Evolutionary conservation across 1,284 basidiomycete species (phyloP), one percentile per base, ranked within the genome.

Genomic region (Papiliotrema terrestris): DNA sequence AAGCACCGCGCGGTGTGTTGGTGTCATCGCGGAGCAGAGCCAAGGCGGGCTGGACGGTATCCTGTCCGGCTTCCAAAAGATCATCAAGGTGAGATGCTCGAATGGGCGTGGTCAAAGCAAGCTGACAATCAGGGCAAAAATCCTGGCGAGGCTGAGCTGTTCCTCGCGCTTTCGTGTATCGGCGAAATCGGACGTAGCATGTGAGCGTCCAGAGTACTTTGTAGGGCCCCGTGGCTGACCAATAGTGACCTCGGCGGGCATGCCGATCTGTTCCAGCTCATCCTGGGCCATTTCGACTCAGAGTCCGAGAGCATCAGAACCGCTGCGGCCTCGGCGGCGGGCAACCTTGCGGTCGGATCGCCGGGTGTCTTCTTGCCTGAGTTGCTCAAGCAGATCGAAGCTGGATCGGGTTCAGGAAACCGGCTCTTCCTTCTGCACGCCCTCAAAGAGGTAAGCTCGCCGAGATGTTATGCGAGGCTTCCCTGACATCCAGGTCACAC

Each of bases 301-400:
- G 83, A 87, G 35, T 85, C 87, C 60, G 95, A 96, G 70, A 89
- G 93, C 50, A 81, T 92, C 22, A 82, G 90, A 45, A 84, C 87
- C 45, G 89, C 92, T 41, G 92, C 93, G 43, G 89, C 93, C 0
- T 95, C 95, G 67, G 90, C 93, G 45, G 89, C 90, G 39, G 91
- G 90, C 86, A 98, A 96, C 72, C 90, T 99, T 60, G 88, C 94
- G 6, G 91, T 96, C 35, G 94, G 94, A 2, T 91, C 91, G 57
- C 80, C 93, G 15, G 83, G 86, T 17, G 82, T 86, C 58, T 94
- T 92, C 81, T 80, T 98, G 8, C 92, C 92, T 14, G 79, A 82
- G 13, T 88, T 98, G 61, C 83, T 96, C 62, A 85, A 87, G 62
- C 83, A 91, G 62, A 85, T 96, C 41, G 83, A 91, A 61, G 82